Base-by-base conservation (phyloP, 1,284 basidiomycete species). In the Malassezia pachydermatis region DNA sequence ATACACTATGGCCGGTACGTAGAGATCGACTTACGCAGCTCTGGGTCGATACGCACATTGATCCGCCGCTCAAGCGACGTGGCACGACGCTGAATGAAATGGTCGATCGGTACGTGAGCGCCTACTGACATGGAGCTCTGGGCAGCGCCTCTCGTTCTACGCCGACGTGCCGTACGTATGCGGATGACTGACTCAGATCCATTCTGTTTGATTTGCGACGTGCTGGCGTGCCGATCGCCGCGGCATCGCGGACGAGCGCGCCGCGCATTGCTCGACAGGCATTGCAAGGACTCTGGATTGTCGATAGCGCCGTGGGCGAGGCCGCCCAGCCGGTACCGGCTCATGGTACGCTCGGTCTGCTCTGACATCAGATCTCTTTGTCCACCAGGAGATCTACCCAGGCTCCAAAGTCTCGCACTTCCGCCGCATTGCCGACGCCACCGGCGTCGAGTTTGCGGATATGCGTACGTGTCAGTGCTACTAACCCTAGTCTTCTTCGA, bases 331-430 rank as follows among this genome's bases (percentile, higher is more conserved):
- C n/a, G n/a, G n/a, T n/a, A n/a, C n/a, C n/a, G 14, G 19, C 39
- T 19, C 32, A 24, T 32, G 20, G n/a, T n/a, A n/a, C n/a, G n/a
- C 16, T n/a, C 29, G n/a, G n/a, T n/a, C n/a, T n/a, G n/a, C n/a
- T n/a, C n/a, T n/a, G n/a, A n/a, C n/a, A n/a, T 6, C 32, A 48
- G 51, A 33, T 20, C 48, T 70, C 5, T 70, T 70, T 52, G 55
- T 62, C 32, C 60, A 60, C 39, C 41, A 50, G 22, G 62, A 71
- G 38, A 70, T 71, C 41, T 71, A 71, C 38, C 68, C 68, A 1
- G 68, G 68, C 2, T 51, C 51, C 34, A 71, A 71, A 37, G 49
- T 70, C 9, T 48, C 57, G 8, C 68, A 71, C 41, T 71, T 71
- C 28, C 36, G 48, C 11, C 40, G 55, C 0, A 32, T 71, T 9